Evolutionary conservation across 345 rosid genomes (phyloP), one percentile per base, ranked within the genome.

Genomic region (Syzygium oleosum): DNA sequence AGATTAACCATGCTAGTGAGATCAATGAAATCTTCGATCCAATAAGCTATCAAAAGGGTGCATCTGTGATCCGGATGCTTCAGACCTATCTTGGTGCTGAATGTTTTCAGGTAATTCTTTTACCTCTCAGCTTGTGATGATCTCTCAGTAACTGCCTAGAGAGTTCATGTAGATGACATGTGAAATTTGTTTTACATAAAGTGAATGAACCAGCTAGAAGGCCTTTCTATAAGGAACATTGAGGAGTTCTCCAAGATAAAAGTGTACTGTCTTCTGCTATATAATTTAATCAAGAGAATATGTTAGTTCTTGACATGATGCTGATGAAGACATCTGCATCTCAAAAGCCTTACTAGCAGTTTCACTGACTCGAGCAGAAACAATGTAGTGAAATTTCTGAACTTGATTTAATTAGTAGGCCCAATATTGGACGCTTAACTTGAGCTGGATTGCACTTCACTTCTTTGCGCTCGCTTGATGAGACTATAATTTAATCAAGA

Each of bases 41-140:
- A 10, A 98, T 98, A 90, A 98, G 98, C 90, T 98, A 98, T 85
- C 91, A 88, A 88, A 98, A 98, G 92, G 98, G 99, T 88, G 99
- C 99, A 73, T 95, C 98, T 87, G 95, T 98, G 56, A 94, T 98
- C 86, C 95, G 96, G 87, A 98, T 98, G 99, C 95, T 98, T 23
- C 99, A 98, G 90, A 96, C 95, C 91, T 98, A 95, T 91, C 95
- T 98, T 85, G 99, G 99, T 90, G 99, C 98, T 56, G 97, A 98
- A 84, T 52, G 86, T 87, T 96, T 98, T 90, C 99, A 96, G 99
- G 99, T 98, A 91, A 53, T 27, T 61, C 68, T 14, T 83, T 53
- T 49, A 16, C 49, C 51, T 34, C 65, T 84, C 58, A 58, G 51
- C 34, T 43, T 78, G 19, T 55, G 54, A 83, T 9, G 27, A 19